Percentiles rank a stretch among this genome's conserved stretches.
Conservation (phyloP, 2,329 filamentous ascomycete species). For the Grosmannia serpens region DNA sequence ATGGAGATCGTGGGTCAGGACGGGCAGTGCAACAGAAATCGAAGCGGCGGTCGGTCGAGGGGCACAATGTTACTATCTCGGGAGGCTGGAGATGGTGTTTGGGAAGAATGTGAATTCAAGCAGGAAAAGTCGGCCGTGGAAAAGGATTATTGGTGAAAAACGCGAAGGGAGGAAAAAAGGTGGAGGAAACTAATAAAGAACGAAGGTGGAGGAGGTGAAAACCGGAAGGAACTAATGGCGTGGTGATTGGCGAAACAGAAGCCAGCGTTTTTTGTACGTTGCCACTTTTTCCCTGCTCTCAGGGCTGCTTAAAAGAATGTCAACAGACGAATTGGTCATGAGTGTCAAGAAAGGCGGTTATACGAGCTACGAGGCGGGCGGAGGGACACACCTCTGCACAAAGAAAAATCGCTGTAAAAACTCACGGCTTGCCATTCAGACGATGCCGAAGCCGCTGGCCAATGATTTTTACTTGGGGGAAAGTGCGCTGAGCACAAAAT, state of each 20-base stretch:
- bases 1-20: background rate
- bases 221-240: background rate
- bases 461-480: background rate
- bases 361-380: background rate
- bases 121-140: background rate
- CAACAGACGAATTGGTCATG: background rate
- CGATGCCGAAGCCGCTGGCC: background rate
- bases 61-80: background rate
- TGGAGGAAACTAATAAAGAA: background rate
- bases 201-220: slow-evolving; percentile 4
- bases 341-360: background rate
- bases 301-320: background rate
- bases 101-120: background rate
- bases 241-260: slow-evolving; percentile 4
- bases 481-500: background rate
- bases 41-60: background rate
- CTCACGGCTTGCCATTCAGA: background rate
- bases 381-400: background rate
- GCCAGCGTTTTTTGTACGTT: background rate
- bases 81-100: background rate
- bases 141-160: background rate
- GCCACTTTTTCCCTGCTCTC: background rate
- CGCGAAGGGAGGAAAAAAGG: background rate
- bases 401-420: background rate
- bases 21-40: background rate